Evolutionary conservation across 1,284 basidiomycete genomes (phyloP).

Genomic region (Cerrena zonata): DNA sequence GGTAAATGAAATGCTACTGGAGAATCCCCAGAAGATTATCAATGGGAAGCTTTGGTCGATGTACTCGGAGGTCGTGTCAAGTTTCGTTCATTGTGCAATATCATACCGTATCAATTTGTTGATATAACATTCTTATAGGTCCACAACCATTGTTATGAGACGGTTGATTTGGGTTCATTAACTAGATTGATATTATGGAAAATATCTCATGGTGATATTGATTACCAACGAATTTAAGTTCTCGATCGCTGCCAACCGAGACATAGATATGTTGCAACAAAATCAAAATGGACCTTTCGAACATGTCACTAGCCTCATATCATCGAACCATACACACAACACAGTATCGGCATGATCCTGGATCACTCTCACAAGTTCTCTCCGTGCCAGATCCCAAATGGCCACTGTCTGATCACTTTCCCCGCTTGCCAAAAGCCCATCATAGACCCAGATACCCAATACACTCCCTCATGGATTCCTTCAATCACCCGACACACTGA

Average conservation of each 20-base stretch:
- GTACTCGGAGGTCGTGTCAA: conserved; percentile 79
- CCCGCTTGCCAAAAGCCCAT: conserved; percentile 66
- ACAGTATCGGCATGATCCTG: conserved; percentile 76
- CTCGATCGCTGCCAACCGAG: conserved; percentile 52
- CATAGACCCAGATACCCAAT: conserved; percentile 64
- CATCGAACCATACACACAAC: conserved; percentile 74
- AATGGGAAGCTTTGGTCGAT: conserved; percentile 84
- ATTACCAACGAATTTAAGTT: conserved; percentile 77
- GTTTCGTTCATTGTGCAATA: too few species aligned
- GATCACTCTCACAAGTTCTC: conserved; percentile 48
- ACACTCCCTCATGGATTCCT: conserved; percentile 73
- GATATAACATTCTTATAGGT: conserved; percentile 36
- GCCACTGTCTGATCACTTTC: conserved; percentile 73
- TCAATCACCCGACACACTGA: conserved; percentile 65
- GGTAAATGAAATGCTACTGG: conserved; percentile 58
- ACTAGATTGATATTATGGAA: conserved; percentile 50
- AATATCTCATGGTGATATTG: conserved; percentile 30
- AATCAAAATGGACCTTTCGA: conserved; percentile 62
- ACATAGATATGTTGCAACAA: conserved; percentile 8
- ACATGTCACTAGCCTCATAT: conserved; percentile 68
- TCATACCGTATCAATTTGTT: not conserved
- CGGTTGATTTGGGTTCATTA: conserved; percentile 36
- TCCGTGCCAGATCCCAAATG: conserved; percentile 67
- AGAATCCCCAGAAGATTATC: conserved; percentile 69
- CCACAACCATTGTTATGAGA: conserved; percentile 64